Evolutionary conservation across 441 rosid genomes (phyloP), one percentile per base, ranked within the genome.

Genomic region (Croton setiger): DNA sequence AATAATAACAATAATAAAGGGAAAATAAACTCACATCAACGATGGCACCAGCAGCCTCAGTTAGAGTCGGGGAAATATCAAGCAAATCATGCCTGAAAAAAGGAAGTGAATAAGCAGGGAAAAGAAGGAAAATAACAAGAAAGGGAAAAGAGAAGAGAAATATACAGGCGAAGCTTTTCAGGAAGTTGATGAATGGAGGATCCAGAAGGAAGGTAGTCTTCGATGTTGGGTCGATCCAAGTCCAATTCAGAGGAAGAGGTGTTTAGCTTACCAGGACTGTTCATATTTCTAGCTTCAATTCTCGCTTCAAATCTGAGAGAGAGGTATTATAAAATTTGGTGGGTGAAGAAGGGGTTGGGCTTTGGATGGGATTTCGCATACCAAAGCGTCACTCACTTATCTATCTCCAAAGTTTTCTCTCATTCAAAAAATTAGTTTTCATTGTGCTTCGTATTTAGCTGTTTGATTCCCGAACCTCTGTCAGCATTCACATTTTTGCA

Each of bases 21-120:
- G 0, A 51, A 9, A 55, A 54, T 17, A 0, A 70, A 62, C 88
- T 74, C 66, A 92, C 98, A 82, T 90, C 98, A 68, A 94, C 84
- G 76, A 92, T 94, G 64, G 99, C 99, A 69, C 99, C 99, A 69
- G 92, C 98, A 77, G 98, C 97, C 81, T 94, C 99, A 18, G 98
- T 90, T 35, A 92, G 85, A 31, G 93, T 79, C 0, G 96, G 98
- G 5, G 98, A 85, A 60, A 94, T 82, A 43, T 94, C 98, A 20
- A 94, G 88, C 86, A 94, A 80, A 81, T 92, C 97, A 67, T 84
- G 84, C 83, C 98, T 92, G 45, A 68, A 56, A 33, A 11, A 51
- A 57, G 39, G n/a, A 7, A 10, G 41, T 37, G 17, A 39, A 37
- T 13, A 64, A 45, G 54, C 11, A 15, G 53, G 37, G 23, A 33